These are phyloP conservation scores for Auricularia sp. DNA, from an alignment of 768 basidiomycete species.

Conservation along the genomic window DNA sequence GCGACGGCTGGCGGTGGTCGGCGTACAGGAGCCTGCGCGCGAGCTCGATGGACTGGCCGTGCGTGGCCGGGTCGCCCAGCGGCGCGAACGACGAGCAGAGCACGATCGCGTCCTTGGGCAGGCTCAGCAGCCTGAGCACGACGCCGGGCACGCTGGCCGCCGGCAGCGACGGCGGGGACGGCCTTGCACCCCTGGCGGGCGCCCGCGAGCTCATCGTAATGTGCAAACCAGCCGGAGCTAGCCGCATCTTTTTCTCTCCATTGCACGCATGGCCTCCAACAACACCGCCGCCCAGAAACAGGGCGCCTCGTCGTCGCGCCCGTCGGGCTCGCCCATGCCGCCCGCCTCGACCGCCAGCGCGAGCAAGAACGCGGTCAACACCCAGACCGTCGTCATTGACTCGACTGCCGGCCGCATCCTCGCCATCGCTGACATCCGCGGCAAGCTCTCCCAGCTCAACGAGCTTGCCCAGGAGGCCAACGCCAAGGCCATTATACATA, in stretches of 20 bases:
- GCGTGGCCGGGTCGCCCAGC: neutral
- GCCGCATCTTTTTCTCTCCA: neutral
- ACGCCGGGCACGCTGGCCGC: neutral
- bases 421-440: constrained; percentile 90
- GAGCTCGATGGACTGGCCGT: neutral
- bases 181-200: no score
- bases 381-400: constrained; percentile 45
- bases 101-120: neutral
- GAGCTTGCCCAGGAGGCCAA: constrained; percentile 81
- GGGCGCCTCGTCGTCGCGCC: neutral
- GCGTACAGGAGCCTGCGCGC: neutral
- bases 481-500: constrained; percentile 90
- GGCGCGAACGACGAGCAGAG: neutral
- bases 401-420: constrained; percentile 77
- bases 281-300: neutral
- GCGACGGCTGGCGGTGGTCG: neutral
- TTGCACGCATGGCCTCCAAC: neutral
- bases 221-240: neutral
- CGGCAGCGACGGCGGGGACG: neutral
- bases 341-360: neutral
- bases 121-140: neutral
- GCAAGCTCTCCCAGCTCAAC: constrained; percentile 80
- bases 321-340: neutral
- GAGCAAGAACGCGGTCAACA: neutral
- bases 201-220: no score